Percentiles rank a stretch among this genome's conserved stretches.
phyloP scores from a whole-genome alignment of 148 eudicot genomes.

The Nepenthes mirabilis region DNA sequence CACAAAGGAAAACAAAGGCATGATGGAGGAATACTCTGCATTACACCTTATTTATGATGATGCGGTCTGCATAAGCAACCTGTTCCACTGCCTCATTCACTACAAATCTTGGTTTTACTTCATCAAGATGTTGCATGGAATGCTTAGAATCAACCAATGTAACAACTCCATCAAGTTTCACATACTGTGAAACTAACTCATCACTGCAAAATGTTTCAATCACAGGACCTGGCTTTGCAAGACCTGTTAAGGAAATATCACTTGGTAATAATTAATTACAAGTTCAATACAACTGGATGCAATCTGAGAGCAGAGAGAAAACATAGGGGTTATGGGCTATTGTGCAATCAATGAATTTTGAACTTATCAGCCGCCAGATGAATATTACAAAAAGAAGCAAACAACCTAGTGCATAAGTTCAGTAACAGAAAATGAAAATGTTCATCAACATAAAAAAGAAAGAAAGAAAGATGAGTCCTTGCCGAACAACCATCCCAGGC shows the following conservation, averaged over 20 bases:
- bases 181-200: slow-evolving; percentile 63
- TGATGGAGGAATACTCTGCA: slow-evolving; percentile 1
- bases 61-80: slow-evolving; percentile 94
- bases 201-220: slow-evolving; percentile 91
- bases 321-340: too few relatives aligned
- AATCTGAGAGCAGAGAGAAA: too few relatives aligned
- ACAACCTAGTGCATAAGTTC: too few relatives aligned
- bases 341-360: too few relatives aligned
- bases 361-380: too few relatives aligned
- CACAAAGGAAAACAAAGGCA: slow-evolving; percentile 1
- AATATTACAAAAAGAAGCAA: too few relatives aligned
- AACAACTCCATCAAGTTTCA: slow-evolving; percentile 92
- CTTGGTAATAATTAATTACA: too few relatives aligned
- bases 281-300: too few relatives aligned
- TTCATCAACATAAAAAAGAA: too few relatives aligned
- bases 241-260: slow-evolving; percentile 42
- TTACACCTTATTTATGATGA: slow-evolving; percentile 75
- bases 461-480: too few relatives aligned
- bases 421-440: too few relatives aligned
- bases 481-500: too few relatives aligned
- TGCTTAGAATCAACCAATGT: slow-evolving; percentile 88
- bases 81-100: slow-evolving; percentile 95
- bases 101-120: slow-evolving; percentile 86
- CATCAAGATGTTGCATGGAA: slow-evolving; percentile 67
- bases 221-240: slow-evolving; percentile 97